phyloP scores from a whole-genome alignment of 2,329 filamentous ascomycete genomes.

The Pyricularia pennisetigena region DNA sequence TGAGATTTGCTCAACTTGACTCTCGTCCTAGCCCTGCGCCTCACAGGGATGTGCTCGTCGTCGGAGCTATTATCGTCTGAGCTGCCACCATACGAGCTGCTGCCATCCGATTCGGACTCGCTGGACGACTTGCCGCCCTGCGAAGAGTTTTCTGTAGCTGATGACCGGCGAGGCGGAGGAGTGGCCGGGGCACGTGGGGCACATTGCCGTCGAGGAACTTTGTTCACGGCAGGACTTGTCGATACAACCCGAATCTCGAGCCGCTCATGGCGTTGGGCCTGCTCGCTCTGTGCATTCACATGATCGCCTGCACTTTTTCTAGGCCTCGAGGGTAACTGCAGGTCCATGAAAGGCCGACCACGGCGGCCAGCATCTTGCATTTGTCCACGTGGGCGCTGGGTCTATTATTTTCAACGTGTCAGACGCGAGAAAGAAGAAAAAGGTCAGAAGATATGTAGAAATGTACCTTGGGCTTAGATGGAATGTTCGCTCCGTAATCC shows the following conservation, averaged over 20 bases:
- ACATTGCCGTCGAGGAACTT: background rate
- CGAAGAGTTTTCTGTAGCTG: background rate
- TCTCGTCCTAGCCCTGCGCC: background rate
- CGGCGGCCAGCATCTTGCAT: background rate
- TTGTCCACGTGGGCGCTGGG: background rate
- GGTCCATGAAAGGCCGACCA: no score
- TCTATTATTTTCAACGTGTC: background rate
- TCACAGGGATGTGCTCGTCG: background rate
- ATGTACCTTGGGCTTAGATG: background rate
- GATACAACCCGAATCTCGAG: background rate
- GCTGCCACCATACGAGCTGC: background rate
- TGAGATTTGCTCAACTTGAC: background rate
- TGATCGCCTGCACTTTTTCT: background rate
- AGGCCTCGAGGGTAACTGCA: background rate
- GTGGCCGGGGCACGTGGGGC: background rate
- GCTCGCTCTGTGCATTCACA: background rate
- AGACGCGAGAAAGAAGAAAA: background rate
- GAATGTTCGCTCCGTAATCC: background rate
- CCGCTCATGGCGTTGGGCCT: background rate
- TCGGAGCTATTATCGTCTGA: background rate
- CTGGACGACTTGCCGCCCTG: background rate
- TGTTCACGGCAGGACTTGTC: background rate
- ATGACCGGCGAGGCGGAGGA: background rate
- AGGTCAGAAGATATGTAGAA: background rate
- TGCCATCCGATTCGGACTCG: background rate